Evolutionary conservation across 2,329 filamentous ascomycete genomes (phyloP), one percentile per base, ranked within the genome.

Genomic region (Colletotrichum higginsianum): DNA sequence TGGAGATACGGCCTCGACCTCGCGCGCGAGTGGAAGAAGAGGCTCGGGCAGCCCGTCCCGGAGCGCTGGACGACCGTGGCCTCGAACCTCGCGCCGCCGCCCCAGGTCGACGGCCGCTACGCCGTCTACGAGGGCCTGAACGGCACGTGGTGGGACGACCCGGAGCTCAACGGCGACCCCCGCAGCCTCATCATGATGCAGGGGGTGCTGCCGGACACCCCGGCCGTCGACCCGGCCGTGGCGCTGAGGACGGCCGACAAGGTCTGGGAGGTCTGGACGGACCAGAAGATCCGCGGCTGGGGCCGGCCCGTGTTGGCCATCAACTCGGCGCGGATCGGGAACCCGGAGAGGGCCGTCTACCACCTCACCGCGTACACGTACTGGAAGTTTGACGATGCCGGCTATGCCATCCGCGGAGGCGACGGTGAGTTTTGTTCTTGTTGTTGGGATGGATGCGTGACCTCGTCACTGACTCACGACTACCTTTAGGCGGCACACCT

Each of bases 1-100:
- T 91, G 88, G 88, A 83, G 86, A 21, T 91, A 90, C 70, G 89
- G 89, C 1, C 82, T 91, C 11, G 83, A 86, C 35, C 77, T 89
- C 0, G 89, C 89, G 2, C 80, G 82, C 2, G 75, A 79, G 11
- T 91, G 89, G 89, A 88, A 87, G 75, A 67, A 79, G 58, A 81
- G 87, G 2, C 85, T 86, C 57, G 79, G 79, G 1, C 80, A 84
- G 18, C 49, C 80, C 0, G 77, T 85, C 0, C 88, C 88, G 0
- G 57, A 76, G 0, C 76, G 76, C 1, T 91, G 88, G 89, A 78
- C 78, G 0, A 77, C 77, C 0, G 86, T 90, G 1, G 81, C 83
- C 21, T 81, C 87, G 9, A 84, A 85, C 23, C 81, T 91, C 7
- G 87, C 89, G 0, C 84, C 85, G 0, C 82, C 90, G 2, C 88